These are phyloP conservation scores for Shiraia bambusicola DNA, from an alignment of 2,329 filamentous ascomycete genomes.

Conservation along the genomic window DNA sequence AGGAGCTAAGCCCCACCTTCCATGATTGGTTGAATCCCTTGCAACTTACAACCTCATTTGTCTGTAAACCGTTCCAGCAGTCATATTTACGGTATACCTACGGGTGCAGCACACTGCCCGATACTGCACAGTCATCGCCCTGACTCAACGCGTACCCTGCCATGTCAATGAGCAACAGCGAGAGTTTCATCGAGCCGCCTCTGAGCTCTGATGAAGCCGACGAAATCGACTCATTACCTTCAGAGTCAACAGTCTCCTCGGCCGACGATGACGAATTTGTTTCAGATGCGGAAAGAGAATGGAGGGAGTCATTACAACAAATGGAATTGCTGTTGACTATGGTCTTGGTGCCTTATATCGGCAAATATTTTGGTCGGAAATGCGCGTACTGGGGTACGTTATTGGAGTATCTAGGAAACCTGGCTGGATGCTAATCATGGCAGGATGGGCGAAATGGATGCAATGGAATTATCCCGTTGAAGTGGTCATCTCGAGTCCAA, in stretches of 20 bases:
- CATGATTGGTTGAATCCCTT: conserved; percentile 26
- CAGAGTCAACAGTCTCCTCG: conserved; percentile 54
- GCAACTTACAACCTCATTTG: conserved; percentile 1
- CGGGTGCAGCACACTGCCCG: conserved; percentile 15
- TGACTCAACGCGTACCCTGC: conserved; percentile 1
- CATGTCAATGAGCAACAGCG: conserved; percentile 43
- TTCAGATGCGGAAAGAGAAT: conserved; percentile 90
- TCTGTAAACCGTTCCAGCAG: conserved; percentile 2
- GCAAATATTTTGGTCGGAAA: conserved; percentile 92
- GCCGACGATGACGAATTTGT: conserved; percentile 60
- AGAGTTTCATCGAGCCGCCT: conserved; percentile 41
- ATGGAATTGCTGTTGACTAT: conserved; percentile 90
- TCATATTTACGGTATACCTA: conserved; percentile 17
- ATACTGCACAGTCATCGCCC: background rate
- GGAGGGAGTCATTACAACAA: conserved; percentile 92
- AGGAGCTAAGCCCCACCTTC: conserved; percentile 23
- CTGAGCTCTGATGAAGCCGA: conserved; percentile 40
- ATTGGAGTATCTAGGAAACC: background rate
- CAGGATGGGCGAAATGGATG: conserved; percentile 95
- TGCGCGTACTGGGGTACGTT: conserved; percentile 93
- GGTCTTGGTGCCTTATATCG: conserved; percentile 89
- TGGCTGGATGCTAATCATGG: conserved; percentile 3
- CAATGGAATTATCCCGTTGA: conserved; percentile 89
- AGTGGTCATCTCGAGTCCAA: conserved; percentile 55
- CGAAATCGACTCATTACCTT: conserved; percentile 54